phyloP scores from a whole-genome alignment of 208 protist species.

The Leishmania amazonensis region DNA sequence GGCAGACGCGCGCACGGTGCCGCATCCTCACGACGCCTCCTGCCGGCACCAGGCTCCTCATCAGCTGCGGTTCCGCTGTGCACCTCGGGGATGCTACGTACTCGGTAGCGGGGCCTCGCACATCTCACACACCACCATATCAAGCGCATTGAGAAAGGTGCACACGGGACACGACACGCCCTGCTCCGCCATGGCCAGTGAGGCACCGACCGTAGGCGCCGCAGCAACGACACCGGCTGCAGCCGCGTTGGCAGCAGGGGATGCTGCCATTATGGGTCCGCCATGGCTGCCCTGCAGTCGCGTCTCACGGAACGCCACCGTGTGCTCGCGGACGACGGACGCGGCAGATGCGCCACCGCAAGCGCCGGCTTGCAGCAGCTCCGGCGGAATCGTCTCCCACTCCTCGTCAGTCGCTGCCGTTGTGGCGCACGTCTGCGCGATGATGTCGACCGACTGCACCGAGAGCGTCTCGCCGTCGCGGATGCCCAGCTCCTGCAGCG shows the following conservation, averaged over 20 bases:
- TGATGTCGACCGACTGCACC: slow-evolving; percentile 56
- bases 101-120: slow-evolving; percentile 65
- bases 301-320: slow-evolving; percentile 42
- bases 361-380: slow-evolving; percentile 39
- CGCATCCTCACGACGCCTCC: neutral
- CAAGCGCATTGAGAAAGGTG: slow-evolving; percentile 76
- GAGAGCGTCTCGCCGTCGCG: slow-evolving; percentile 64
- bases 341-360: slow-evolving; percentile 14
- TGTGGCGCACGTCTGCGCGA: slow-evolving; percentile 37
- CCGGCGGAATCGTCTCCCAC: slow-evolving; percentile 64
- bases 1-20: neutral
- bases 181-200: slow-evolving; percentile 10
- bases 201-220: neutral
- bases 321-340: slow-evolving; percentile 23
- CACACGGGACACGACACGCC: slow-evolving; percentile 62
- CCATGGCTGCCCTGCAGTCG: slow-evolving; percentile 36
- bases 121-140: slow-evolving; percentile 79
- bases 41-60: neutral
- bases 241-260: slow-evolving; percentile 1
- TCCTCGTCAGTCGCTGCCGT: slow-evolving; percentile 35
- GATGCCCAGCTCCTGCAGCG: slow-evolving; percentile 73
- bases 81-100: neutral
- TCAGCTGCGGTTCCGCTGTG: neutral
- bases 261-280: neutral
- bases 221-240: neutral